Evolutionary conservation across 345 rosid genomes (phyloP).

Genomic region (Brassica rapa): DNA sequence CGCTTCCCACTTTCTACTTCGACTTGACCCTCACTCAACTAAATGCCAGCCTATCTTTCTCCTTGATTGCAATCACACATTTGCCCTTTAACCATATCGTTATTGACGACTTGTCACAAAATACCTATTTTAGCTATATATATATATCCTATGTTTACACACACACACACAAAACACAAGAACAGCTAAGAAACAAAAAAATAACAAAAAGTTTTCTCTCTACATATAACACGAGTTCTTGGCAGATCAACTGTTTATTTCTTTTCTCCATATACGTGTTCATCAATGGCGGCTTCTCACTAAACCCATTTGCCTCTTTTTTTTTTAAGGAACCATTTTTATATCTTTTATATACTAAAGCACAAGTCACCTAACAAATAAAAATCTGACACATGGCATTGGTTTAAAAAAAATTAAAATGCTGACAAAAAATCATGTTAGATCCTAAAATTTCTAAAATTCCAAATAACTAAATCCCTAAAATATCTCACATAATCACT

Average conservation of each 20-base stretch:
- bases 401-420: too few species aligned
- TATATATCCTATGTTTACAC: neutral
- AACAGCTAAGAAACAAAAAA: neutral
- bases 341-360: too few species aligned
- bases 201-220: neutral
- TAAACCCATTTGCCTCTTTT: constrained; percentile 1
- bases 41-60: too few species aligned
- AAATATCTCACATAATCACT: too few species aligned
- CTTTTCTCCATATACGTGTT: constrained; percentile 18
- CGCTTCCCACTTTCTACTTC: neutral
- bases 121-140: neutral
- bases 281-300: constrained; percentile 34
- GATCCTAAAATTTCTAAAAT: too few species aligned
- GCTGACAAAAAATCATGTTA: too few species aligned
- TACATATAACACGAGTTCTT: neutral
- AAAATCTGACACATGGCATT: too few species aligned
- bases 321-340: neutral
- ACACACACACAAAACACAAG: neutral
- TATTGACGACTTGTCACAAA: neutral
- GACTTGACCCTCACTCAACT: neutral
- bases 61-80: neutral
- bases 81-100: neutral
- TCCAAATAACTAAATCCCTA: too few species aligned
- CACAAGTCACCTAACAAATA: too few species aligned
- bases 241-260: constrained; percentile 20